These are phyloP conservation scores for Aquilaria sinensis DNA, from an alignment of 345 rosid species.

Conservation along the genomic window DNA sequence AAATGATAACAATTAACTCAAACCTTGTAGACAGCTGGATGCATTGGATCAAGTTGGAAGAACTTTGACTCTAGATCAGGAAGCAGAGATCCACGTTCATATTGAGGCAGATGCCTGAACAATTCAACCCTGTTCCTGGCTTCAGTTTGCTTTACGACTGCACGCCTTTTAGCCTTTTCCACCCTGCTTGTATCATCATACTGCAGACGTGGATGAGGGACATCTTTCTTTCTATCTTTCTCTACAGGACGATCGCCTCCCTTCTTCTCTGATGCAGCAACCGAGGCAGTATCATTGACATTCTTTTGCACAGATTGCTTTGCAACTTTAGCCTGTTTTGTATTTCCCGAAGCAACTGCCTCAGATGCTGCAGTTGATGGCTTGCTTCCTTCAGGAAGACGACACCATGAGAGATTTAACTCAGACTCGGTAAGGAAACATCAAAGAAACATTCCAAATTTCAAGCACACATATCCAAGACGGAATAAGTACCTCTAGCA, in stretches of 20 bases:
- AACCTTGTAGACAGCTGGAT: conserved; percentile 93
- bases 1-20: no score
- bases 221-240: conserved; percentile 93
- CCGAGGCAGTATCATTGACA: conserved; percentile 30
- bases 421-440: background rate
- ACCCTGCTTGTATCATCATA: conserved; percentile 87
- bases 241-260: conserved; percentile 59
- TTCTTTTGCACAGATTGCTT: conserved; percentile 58
- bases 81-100: conserved; percentile 87
- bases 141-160: conserved; percentile 87
- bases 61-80: conserved; percentile 79
- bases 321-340: conserved; percentile 43
- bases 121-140: conserved; percentile 86
- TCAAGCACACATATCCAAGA: background rate
- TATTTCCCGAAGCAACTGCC: conserved; percentile 23
- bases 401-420: conserved; percentile 2
- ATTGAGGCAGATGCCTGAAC: conserved; percentile 97
- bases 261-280: conserved; percentile 65
- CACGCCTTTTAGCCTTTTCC: conserved; percentile 85
- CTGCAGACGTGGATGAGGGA: conserved; percentile 95
- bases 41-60: conserved; percentile 86
- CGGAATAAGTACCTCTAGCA: conserved; percentile 56
- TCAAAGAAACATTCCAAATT: background rate
- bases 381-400: conserved; percentile 51
- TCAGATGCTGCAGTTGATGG: conserved; percentile 27